Base-by-base conservation (phyloP, 371 early-diverging fungal genomes). In the Dichotomocladium elegans region DNA sequence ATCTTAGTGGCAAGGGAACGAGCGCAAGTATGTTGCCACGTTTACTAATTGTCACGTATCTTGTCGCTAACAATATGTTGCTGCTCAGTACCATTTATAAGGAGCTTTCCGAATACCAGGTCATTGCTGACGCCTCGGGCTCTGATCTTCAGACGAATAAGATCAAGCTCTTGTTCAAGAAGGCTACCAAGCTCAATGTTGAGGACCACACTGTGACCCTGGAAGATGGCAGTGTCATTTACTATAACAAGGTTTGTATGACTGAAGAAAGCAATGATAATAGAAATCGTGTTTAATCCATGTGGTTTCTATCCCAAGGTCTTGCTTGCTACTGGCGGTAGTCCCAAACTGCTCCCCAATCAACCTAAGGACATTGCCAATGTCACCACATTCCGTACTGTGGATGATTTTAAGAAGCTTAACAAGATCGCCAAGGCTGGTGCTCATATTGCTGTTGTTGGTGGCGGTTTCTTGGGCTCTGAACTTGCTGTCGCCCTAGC, bases 381-480 rank as follows among this genome's bases (percentile, higher is more conserved):
- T 41, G 74, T 86, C 30, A 74, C 81, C 1, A 86, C 87, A 22
- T 90, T 73, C 74, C 81, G 90, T 49, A 81, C 67, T n/a, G 61
- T 82, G 10, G 65, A 77, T 37, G 88, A 90, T 46, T 85, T 81
- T 58, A 65, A 80, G 57, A 67, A 72, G 51, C 61, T 90, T 29
- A 70, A 81, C 25, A 55, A 61, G 34, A 60, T 68, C 24, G 76
- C 66, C 37, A 85, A 85, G 64, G 60, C 79, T 33, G 68, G 68
- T 48, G 67, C 72, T 9, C 72, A 64, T 57, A 74, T 90, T 63
- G 87, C 77, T 42, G 74, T 90, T 34, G 60, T 88, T 31, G 90
- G 90, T 50, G 89, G 89, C 34, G 90, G 90, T 19, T 88, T 90
- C 71, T 70, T 90, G 46, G 90, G 90, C 26, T 81, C 82, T 43